Evolutionary conservation across 768 basidiomycete genomes (phyloP), one percentile per base, ranked within the genome.

Genomic region (Xerocomellus chrysenteron): DNA sequence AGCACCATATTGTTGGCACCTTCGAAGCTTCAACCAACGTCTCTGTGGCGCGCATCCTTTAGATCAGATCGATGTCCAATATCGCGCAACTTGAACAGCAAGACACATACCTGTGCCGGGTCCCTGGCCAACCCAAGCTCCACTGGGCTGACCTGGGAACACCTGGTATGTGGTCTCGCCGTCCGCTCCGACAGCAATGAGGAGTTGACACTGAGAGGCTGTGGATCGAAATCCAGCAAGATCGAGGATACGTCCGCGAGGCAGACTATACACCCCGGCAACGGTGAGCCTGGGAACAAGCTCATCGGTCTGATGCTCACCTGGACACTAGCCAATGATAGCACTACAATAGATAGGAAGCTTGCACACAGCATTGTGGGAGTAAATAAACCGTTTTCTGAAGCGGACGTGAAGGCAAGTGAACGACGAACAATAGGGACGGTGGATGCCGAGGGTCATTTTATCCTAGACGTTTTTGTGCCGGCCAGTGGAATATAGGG

Each of bases 141-240:
- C 73, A 21, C 73, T 78, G 10, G 69, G 55, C 30, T 64, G 52
- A 1, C 75, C 80, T 39, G 75, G 69, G 6, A 72, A 62, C 44
- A 80, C 52, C 19, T 61, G 66, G 67, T 74, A 81, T 17, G 80
- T 80, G 14, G 80, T 80, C 44, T 68, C 65, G 19, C 78, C 77
- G 54, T 75, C 66, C 14, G 64, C 44, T 7, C 75, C 79, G 17
- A 76, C 75, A 11, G 79, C 78, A n/a, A 79, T 40, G 39, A 73
- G 64, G 57, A 73, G 30, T 32, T 69, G 42, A 74, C 79, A 50
- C 76, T 74, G 41, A 80, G 57, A 10, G 77, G 75, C 63, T 77
- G 76, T 17, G 74, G 72, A 54, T 80, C 75, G 50, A 79, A 78
- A 32, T 73, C 78, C 1, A 78, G 80, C 52, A 82, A 70, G 55